Conservation (phyloP, 257 asterid genomes). For the Solanum raphanifolium region DNA sequence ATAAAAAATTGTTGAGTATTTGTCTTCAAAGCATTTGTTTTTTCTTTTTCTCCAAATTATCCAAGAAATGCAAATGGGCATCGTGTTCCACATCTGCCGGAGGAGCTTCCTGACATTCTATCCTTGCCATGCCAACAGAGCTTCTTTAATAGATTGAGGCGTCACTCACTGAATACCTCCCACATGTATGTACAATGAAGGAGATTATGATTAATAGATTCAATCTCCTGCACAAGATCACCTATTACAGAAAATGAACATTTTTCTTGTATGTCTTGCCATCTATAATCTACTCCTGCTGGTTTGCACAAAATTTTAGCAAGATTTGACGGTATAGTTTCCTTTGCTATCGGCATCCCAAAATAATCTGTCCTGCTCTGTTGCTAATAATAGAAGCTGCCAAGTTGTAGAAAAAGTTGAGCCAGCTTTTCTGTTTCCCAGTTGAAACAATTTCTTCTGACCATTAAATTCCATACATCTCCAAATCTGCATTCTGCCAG, state of each 20-base stretch:
- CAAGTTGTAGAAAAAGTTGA: neutral
- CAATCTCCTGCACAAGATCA: neutral
- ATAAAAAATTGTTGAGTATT: neutral
- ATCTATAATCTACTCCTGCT: neutral
- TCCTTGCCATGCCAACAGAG: neutral
- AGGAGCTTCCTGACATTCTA: neutral
- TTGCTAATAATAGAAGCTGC: neutral
- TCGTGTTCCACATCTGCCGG: neutral
- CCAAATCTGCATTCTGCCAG: neutral
- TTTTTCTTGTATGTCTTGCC: neutral
- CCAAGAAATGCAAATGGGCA: neutral
- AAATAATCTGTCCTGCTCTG: neutral
- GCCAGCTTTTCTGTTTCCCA: neutral
- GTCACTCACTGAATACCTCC: neutral
- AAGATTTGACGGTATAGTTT: neutral
- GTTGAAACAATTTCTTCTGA: neutral
- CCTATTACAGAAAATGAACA: neutral
- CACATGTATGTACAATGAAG: neutral
- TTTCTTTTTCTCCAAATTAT: neutral
- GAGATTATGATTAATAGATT: neutral
- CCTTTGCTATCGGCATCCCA: neutral
- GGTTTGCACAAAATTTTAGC: neutral
- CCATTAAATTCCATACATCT: neutral
- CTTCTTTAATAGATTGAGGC: neutral
- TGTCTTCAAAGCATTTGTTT: neutral